Percentiles rank a stretch among this genome's conserved stretches.
Conservation (phyloP, 306 rosid genomes). For the Corylus americana region DNA sequence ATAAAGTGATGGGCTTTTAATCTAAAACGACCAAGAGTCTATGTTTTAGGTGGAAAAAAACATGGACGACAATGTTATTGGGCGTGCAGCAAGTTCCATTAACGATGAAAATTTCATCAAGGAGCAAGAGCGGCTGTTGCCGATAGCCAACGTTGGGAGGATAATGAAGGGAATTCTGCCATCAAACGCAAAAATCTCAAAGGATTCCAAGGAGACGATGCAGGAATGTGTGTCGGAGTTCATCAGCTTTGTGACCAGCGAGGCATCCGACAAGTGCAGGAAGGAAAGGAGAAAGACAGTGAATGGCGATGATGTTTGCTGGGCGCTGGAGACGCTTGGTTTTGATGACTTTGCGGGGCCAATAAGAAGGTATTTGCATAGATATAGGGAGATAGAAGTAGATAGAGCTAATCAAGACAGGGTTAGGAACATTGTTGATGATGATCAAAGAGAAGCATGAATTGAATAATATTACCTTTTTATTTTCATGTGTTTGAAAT, state of each 20-base stretch:
- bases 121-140: constrained; percentile 91
- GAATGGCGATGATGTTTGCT: constrained; percentile 87
- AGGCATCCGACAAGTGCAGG: constrained; percentile 92
- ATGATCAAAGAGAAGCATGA: constrained; percentile 13
- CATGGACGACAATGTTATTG: neutral
- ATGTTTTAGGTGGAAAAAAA: neutral
- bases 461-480: neutral
- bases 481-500: neutral
- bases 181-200: constrained; percentile 79
- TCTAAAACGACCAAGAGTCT: neutral
- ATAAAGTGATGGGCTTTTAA: neutral
- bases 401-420: constrained; percentile 63
- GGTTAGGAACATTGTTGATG: neutral
- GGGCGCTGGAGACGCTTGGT: constrained; percentile 74
- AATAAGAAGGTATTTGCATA: constrained; percentile 67
- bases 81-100: neutral
- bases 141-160: constrained; percentile 89
- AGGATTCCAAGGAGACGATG: constrained; percentile 92
- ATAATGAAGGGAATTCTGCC: constrained; percentile 94
- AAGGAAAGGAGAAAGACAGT: constrained; percentile 94
- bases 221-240: constrained; percentile 96
- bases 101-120: constrained; percentile 45
- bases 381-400: constrained; percentile 69
- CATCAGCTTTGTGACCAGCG: constrained; percentile 88
- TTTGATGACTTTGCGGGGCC: constrained; percentile 89